phyloP scores from a whole-genome alignment of 2,329 filamentous ascomycete genomes.

The Verticillium albo-atrum region DNA sequence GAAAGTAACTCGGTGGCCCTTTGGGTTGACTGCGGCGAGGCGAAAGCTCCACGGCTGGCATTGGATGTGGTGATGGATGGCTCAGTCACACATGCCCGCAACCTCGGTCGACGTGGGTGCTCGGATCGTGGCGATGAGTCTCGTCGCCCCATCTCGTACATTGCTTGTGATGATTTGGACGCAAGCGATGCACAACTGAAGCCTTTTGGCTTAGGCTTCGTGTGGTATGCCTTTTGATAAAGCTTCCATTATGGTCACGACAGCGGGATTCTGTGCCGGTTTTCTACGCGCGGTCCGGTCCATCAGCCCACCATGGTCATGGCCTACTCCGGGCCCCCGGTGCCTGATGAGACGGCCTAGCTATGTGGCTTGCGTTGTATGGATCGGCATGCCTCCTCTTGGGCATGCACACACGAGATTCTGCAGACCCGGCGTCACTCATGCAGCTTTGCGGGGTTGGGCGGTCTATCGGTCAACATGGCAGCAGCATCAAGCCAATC shows the following conservation, averaged over 20 bases:
- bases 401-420: slow-evolving; percentile 11
- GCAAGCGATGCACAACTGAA: neutral
- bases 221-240: too few species aligned
- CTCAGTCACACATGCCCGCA: slow-evolving; percentile 52
- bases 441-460: slow-evolving; percentile 11
- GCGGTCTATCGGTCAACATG: neutral
- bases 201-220: too few species aligned
- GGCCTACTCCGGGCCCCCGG: slow-evolving; percentile 7
- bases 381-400: slow-evolving; percentile 10
- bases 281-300: neutral
- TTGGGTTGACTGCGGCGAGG: slow-evolving; percentile 41
- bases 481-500: neutral
- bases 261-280: neutral
- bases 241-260: neutral
- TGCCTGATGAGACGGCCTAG: slow-evolving; percentile 12
- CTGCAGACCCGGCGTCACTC: slow-evolving; percentile 12
- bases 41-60: slow-evolving; percentile 45
- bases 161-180: neutral
- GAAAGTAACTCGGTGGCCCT: slow-evolving; percentile 51
- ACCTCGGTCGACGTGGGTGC: slow-evolving; percentile 42
- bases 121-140: slow-evolving; percentile 35
- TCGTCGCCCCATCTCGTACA: slow-evolving; percentile 14
- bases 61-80: slow-evolving; percentile 54
- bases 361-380: slow-evolving; percentile 16
- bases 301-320: neutral